These are phyloP conservation scores for Candida tunisiensis DNA, from an alignment of 1,139 yeast species.

Conservation along the genomic window DNA sequence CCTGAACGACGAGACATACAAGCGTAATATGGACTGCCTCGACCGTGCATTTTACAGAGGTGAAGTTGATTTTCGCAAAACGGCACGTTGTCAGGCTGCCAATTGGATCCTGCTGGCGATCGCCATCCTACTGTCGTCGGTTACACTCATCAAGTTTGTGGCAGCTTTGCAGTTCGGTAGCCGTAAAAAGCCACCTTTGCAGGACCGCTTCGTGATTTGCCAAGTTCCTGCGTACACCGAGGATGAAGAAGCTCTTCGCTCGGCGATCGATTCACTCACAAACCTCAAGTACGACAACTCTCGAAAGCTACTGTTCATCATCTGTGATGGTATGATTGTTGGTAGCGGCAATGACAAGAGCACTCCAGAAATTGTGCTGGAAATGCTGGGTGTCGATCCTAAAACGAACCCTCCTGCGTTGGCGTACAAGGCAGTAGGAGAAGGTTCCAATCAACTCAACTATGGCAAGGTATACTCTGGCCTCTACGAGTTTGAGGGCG, in stretches of 20 bases:
- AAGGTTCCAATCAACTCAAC: conserved; percentile 22
- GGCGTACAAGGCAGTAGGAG: conserved; percentile 23
- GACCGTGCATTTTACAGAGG: conserved; percentile 20
- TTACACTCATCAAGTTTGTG: conserved; percentile 22
- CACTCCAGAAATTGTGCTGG: conserved; percentile 24
- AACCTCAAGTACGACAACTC: conserved; percentile 21
- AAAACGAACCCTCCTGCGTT: conserved; percentile 20
- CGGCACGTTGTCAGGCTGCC: conserved; percentile 23
- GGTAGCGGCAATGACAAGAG: conserved; percentile 25
- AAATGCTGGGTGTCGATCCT: conserved; percentile 23
- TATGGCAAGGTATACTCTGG: conserved; percentile 25
- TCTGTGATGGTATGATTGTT: conserved; percentile 25
- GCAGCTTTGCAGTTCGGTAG: conserved; percentile 22
- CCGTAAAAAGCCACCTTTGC: conserved; percentile 18
- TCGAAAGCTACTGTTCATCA: conserved; percentile 20
- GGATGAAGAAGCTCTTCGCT: conserved; percentile 22
- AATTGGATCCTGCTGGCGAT: conserved; percentile 21
- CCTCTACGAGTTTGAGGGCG: conserved; percentile 22
- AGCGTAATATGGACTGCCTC: conserved; percentile 18
- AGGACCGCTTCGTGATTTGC: conserved; percentile 23
- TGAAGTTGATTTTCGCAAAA: conserved; percentile 19
- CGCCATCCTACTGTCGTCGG: conserved; percentile 21
- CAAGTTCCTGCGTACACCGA: conserved; percentile 27
- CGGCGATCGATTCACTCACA: conserved; percentile 25
- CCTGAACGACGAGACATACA: conserved; percentile 10